phyloP scores from a whole-genome alignment of 1,284 basidiomycete species.

The Cryptococcus amylolentus region DNA sequence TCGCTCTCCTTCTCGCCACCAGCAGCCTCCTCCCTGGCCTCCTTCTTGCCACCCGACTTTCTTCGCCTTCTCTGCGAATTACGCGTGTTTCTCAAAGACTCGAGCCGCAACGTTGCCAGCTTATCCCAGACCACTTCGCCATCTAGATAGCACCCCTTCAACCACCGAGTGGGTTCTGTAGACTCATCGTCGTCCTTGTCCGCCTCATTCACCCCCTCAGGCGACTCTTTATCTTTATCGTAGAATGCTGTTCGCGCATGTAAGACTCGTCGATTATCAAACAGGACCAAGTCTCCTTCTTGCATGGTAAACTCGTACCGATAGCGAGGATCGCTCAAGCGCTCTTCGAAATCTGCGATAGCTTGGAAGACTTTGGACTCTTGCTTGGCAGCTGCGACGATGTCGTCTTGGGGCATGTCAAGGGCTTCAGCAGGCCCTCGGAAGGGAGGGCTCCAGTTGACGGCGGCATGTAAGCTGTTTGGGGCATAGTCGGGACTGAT shows the following conservation, averaged over 20 bases:
- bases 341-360: constrained; percentile 60
- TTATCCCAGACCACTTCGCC: constrained; percentile 68
- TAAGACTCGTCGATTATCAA: constrained; percentile 89
- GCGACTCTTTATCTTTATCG: constrained; percentile 45
- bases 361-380: constrained; percentile 60
- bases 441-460: constrained; percentile 96
- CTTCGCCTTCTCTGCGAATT: background rate
- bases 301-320: constrained; percentile 65
- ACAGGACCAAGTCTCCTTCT: constrained; percentile 84
- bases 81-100: background rate
- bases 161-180: constrained; percentile 64
- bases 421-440: constrained; percentile 63
- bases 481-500: constrained; percentile 54
- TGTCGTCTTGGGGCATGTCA: constrained; percentile 19
- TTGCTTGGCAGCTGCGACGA: background rate
- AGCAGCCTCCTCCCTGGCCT: background rate
- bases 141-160: constrained; percentile 84
- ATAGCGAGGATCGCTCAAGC: constrained; percentile 60
- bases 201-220: constrained; percentile 23
- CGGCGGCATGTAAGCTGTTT: constrained; percentile 46
- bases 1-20: background rate
- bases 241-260: constrained; percentile 81
- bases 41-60: background rate
- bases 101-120: constrained; percentile 21
- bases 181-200: constrained; percentile 14